Evolutionary conservation across 2,329 filamentous ascomycete species (phyloP), one percentile per base, ranked within the genome.

Genomic region (Pestalotiopsis sp.): DNA sequence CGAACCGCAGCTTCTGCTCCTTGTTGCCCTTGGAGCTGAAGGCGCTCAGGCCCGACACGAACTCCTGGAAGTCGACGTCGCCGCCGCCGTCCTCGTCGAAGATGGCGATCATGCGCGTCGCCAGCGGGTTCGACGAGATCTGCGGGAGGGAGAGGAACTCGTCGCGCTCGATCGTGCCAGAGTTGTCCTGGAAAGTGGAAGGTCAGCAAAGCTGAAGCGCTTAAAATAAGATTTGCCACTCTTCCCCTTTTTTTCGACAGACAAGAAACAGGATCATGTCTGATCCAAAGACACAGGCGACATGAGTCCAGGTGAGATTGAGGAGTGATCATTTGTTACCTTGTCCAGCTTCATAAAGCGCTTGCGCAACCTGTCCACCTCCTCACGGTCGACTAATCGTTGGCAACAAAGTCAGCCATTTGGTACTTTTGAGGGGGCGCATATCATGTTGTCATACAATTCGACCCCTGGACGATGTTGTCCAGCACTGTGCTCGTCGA

Each of bases 271-370:
- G 7, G 31, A 2, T 9, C 1, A 2, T 9, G 31, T 36, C 31
- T 36, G 31, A 2, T 9, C 31, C 7, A 36, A 36, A 36, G 6
- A 36, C 31, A 5, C 7, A 9, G 6, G 31, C 13, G 59, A 40
- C 9, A 40, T 9, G 31, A 31, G 31, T 31, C 31, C 7, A 13
- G 27, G 59, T 11, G 59, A 20, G 13, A 62, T 11, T 36, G 31
- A 5, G n/a, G 36, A 25, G 27, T n/a, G 13, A 17, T 52, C 20
- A 1, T 17, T 17, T 52, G 25, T 59, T 83, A 96, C 95, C 89
- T 98, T 98, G 83, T 99, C 96, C 70, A 99, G 86, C 84, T 99
- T 99, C 95, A 98, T 98, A 80, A 99, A 99, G 71, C 95, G 90
- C 86, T 99, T 99, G 78, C 94, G 90, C 80, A 99, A 87, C 77